phyloP scores from a whole-genome alignment of 805 yeast genomes.

The Wickerhamomyces bisporus region DNA sequence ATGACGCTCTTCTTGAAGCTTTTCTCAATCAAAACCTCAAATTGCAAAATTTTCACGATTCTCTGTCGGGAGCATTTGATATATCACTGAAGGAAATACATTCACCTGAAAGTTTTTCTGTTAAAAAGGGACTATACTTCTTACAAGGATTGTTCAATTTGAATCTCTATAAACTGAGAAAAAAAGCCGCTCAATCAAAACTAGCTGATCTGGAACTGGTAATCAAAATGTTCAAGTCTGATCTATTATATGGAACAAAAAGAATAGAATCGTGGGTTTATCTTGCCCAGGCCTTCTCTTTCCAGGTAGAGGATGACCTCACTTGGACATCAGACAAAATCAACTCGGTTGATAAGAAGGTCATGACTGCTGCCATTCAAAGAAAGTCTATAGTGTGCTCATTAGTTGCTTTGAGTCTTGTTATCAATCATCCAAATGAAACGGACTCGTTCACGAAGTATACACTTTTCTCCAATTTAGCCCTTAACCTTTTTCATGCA shows the following conservation, averaged over 20 bases:
- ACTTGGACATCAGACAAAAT: slow-evolving; percentile 90
- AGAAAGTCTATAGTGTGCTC: slow-evolving; percentile 68
- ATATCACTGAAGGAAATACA: slow-evolving; percentile 27
- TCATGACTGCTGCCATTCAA: slow-evolving; percentile 57
- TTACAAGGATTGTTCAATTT: slow-evolving; percentile 64
- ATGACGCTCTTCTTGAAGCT: slow-evolving; percentile 38
- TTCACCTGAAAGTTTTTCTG: slow-evolving; percentile 32
- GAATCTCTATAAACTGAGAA: slow-evolving; percentile 61
- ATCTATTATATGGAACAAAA: slow-evolving; percentile 58
- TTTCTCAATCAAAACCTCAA: slow-evolving; percentile 45
- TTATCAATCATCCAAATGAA: slow-evolving; percentile 18
- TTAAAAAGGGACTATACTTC: slow-evolving; percentile 57
- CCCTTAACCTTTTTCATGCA: slow-evolving; percentile 45
- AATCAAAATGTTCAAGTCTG: slow-evolving; percentile 57
- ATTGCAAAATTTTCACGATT: slow-evolving; percentile 38
- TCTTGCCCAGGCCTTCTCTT: slow-evolving; percentile 74
- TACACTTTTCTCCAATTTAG: slow-evolving; percentile 47
- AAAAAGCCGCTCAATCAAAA: slow-evolving; percentile 74
- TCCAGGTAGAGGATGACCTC: slow-evolving; percentile 79
- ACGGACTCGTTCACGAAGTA: slow-evolving; percentile 32
- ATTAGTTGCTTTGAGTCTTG: slow-evolving; percentile 59
- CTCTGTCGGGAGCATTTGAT: slow-evolving; percentile 45
- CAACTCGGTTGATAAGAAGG: slow-evolving; percentile 55
- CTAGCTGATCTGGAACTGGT: slow-evolving; percentile 78
- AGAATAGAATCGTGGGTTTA: slow-evolving; percentile 85